These are phyloP conservation scores for Cyclanthera cordifolia DNA, from an alignment of 306 rosid species.

Conservation along the genomic window DNA sequence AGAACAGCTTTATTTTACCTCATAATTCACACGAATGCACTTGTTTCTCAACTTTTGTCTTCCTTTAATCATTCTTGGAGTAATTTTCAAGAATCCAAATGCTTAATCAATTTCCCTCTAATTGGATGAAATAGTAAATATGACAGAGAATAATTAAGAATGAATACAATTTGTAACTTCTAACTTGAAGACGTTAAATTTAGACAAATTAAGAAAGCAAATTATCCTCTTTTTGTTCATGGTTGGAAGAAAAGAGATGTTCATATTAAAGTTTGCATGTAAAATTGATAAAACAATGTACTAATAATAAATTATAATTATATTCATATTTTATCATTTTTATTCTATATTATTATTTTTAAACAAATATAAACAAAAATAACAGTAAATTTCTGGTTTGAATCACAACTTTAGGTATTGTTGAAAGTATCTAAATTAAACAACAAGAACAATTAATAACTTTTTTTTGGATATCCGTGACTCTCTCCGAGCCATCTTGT, in stretches of 20 bases:
- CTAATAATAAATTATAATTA: too few species aligned
- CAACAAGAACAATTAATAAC: too few species aligned
- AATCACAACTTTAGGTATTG: too few species aligned
- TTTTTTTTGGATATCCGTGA: too few species aligned
- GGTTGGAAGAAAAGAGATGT: not conserved
- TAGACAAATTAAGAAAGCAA: not conserved
- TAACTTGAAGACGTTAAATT: not conserved
- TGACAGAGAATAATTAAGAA: too few species aligned
- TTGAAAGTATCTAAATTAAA: too few species aligned
- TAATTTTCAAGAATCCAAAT: conserved; percentile 10
- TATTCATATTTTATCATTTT: too few species aligned
- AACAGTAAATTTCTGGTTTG: too few species aligned
- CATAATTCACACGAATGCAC: conserved; percentile 11
- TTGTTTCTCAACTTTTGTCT: not conserved
- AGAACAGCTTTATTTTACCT: conserved; percentile 10
- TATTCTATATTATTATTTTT: too few species aligned
- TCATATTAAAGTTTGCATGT: not conserved
- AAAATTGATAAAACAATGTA: not conserved
- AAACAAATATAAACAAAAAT: too few species aligned
- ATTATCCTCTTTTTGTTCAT: not conserved
- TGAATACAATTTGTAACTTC: too few species aligned
- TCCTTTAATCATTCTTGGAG: conserved; percentile 5
- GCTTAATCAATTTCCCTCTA: not conserved
- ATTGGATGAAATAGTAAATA: not conserved
- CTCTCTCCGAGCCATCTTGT: too few species aligned